Evolutionary conservation across 306 rosid species (phyloP), one percentile per base, ranked within the genome.

Genomic region (Dalbergia cultrata): DNA sequence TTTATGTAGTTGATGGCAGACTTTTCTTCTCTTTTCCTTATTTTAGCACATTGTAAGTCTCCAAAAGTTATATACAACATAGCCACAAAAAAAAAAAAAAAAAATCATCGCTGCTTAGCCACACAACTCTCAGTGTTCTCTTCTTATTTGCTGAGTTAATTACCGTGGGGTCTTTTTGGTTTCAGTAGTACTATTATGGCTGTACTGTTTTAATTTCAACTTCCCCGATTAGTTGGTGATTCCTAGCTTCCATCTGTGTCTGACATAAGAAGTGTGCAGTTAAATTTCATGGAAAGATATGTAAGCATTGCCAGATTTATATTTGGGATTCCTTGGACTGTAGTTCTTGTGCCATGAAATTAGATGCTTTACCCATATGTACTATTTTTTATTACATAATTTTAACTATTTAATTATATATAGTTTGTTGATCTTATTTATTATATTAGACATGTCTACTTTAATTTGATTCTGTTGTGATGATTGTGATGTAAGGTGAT

Each of bases 61-160:
- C 26, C 50, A 13, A 35, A 33, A 75, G 59, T 7, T 50, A 31
- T 13, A 3, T 22, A 50, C 33, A 17, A 37, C 10, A 37, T 61
- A 22, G 72, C 43, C 54, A 37, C 39, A 5, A 34, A 66, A 18
- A 3, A n/a, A 31, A 44, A 59, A 39, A 16, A 0, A 33, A 52
- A 18, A 1, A 10, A 43, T 17, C 37, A 49, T 61, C 13, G 5
- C 5, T 9, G 14, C 11, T 58, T 37, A 17, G 44, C 50, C 74
- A 45, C 3, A 72, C 3, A 72, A 33, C 19, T 45, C 14, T 16
- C 49, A 4, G 33, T 21, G 62, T 44, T 75, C 35, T 45, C 43
- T 82, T 75, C 71, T 75, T 66, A 69, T 75, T 75, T 3, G 70
- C 56, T 34, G 74, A 43, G 3, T 63, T 75, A 79, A 69, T 80